Evolutionary conservation across 2,329 filamentous ascomycete species (phyloP), one percentile per base, ranked within the genome.

Genomic region (Exophiala sp.): DNA sequence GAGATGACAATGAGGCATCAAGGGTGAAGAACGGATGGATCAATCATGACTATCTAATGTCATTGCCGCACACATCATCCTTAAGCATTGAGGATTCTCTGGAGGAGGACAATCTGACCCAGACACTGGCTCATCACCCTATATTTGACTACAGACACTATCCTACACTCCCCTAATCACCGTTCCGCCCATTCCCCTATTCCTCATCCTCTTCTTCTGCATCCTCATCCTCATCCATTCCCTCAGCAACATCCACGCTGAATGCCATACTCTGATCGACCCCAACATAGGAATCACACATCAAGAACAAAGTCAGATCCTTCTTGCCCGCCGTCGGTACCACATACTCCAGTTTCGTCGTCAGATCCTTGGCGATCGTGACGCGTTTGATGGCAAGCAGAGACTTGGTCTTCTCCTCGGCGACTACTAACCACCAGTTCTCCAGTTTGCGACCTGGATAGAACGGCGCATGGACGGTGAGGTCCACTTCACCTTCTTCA

Each of bases 391-490:
- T 95, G 2, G 88, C 90, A 50, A 97, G 75, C 55, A 98, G 74
- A 57, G 78, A 90, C 73, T 88, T 91, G 34, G 85, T 88, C 66
- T 81, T 85, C 71, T 96, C 89, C 61, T 97, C 90, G 23, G 90
- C 91, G 27, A 98, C 88, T 16, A 98, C 88, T 48, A 98, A 73
- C 93, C 93, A 98, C 90, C 90, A 98, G 66, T 93, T 95, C 76
- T 98, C 93, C 73, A 88, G 85, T 77, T 98, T 98, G 68, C 85
- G 85, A 43, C 69, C 75, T 1, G 93, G 90, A 66, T 93, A 98
- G 76, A 97, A 98, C 0, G 93, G 93, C 44, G 91, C 90, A 65
- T 97, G 90, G 1, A 97, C 94, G 1, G 83, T 84, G 1, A 85
- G 80, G 66, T 96, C 88, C 13, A 86, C 79, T 58, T 87, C 83